phyloP scores from a whole-genome alignment of 441 rosid genomes.

The Corymbia calophylla region DNA sequence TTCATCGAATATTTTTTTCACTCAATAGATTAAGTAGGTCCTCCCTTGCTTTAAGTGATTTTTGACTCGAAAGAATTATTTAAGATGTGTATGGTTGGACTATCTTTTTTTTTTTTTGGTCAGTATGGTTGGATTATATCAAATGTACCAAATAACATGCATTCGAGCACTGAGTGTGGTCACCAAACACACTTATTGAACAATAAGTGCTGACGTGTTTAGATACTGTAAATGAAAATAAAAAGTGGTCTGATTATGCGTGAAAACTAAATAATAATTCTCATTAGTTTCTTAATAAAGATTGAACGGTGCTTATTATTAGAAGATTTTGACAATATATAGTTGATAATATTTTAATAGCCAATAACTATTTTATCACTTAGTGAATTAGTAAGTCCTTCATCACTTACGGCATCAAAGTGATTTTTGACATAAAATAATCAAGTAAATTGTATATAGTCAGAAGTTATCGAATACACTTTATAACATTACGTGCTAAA shows the following conservation, averaged over 20 bases:
- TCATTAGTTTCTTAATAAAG: background rate
- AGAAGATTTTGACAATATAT: background rate
- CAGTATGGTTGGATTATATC: background rate
- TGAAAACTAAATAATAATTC: background rate
- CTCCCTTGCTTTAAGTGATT: background rate
- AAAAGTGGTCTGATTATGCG: background rate
- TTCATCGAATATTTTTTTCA: background rate
- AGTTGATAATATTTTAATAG: background rate
- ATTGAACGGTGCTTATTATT: background rate
- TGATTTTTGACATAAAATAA: background rate
- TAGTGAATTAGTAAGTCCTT: background rate
- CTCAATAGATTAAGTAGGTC: background rate
- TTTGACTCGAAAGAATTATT: background rate
- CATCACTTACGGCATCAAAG: background rate
- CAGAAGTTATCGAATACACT: background rate
- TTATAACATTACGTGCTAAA: background rate
- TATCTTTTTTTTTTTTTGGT: no score
- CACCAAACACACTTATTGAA: background rate
- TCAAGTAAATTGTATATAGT: background rate
- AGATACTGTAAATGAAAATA: background rate
- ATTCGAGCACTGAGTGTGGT: background rate
- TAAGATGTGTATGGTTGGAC: background rate
- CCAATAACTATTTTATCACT: background rate
- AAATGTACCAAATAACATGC: background rate
- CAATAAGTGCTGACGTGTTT: background rate